Base-by-base conservation (phyloP, 805 yeast genomes). In the Tanozyma kutaoensis region DNA sequence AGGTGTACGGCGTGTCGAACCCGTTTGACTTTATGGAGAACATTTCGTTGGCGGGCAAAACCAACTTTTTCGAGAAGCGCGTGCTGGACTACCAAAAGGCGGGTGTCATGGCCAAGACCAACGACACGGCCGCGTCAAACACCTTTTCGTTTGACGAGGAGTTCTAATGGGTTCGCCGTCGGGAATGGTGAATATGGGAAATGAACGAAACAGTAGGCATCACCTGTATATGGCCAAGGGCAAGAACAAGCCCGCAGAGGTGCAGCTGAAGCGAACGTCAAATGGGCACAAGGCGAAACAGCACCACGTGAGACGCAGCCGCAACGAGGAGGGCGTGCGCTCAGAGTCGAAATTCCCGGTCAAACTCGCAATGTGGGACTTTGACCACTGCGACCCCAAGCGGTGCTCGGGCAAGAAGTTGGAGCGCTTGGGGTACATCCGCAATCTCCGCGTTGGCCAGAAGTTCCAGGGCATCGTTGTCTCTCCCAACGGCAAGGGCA, bases 21-120 rank as follows among this genome's bases (percentile, higher is more conserved):
- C 98, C 98, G 55, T 88, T 88, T 54, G 98, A 88, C 58, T 88
- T 88, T 53, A 88, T 88, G 98, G 98, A 88, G 67, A 88, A 91
- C 67, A 88, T 88, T 48, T 88, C 97, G 7, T 72, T 88, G 44
- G 93, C 96, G 33, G 98, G 98, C 60, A 88, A 88, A 73, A 88
- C 98, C 45, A 88, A 91, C 69, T 88, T 88, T 74, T 88, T 88
- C 52, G 98, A 88, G 69, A 88, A 88, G 74, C 80, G 98, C 64
- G 98, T 88, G 32, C 80, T 94, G 32, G 98, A 88, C 61, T 88
- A 88, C 64, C 98, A 88, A 65, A 91, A 88, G 66, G 97, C 98
- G 32, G 97, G 98, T 66, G 98, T 88, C 48, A 88, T 88, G 91
- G 88, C 94, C 40, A 66, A 68, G 40, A 55, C 72, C 29, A 56